Conservation (phyloP, 1,284 basidiomycete genomes). For the Naganishia albida region DNA sequence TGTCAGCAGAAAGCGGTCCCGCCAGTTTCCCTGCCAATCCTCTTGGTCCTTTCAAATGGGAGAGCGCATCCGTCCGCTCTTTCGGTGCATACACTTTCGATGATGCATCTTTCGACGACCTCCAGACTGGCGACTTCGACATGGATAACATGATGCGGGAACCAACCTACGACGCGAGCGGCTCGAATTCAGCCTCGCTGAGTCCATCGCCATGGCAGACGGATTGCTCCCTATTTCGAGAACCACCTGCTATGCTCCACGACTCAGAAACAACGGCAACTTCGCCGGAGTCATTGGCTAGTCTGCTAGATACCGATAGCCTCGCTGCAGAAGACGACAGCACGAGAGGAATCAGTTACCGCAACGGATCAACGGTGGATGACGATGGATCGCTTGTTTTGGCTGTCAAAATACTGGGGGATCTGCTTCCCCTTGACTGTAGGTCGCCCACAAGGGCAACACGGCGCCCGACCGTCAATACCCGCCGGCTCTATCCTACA, state of each 20-base stretch:
- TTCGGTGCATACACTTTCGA: not conserved
- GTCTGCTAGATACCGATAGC: constrained; percentile 3
- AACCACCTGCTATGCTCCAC: constrained; percentile 6
- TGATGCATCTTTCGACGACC: not conserved
- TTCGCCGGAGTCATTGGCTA: constrained; percentile 17
- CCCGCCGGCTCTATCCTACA: no score
- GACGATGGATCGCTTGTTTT: constrained; percentile 16
- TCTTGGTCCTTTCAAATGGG: constrained; percentile 18
- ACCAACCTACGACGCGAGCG: no score
- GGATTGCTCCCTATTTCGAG: not conserved
- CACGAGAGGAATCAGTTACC: not conserved
- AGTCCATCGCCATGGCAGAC: not conserved
- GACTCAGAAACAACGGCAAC: constrained; percentile 29
- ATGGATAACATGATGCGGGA: constrained; percentile 1
- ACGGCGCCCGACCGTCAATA: not conserved
- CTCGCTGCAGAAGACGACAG: not conserved
- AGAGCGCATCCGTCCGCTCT: not conserved
- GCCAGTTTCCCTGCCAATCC: constrained; percentile 20
- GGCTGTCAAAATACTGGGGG: constrained; percentile 26
- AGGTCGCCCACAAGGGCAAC: no score
- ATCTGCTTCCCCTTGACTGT: not conserved
- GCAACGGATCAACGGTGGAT: not conserved
- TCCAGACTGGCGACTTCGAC: not conserved
- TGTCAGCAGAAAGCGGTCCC: not conserved
- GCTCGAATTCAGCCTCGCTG: not conserved